phyloP scores from a whole-genome alignment of 306 rosid species.

The Coriaria nepalensis region DNA sequence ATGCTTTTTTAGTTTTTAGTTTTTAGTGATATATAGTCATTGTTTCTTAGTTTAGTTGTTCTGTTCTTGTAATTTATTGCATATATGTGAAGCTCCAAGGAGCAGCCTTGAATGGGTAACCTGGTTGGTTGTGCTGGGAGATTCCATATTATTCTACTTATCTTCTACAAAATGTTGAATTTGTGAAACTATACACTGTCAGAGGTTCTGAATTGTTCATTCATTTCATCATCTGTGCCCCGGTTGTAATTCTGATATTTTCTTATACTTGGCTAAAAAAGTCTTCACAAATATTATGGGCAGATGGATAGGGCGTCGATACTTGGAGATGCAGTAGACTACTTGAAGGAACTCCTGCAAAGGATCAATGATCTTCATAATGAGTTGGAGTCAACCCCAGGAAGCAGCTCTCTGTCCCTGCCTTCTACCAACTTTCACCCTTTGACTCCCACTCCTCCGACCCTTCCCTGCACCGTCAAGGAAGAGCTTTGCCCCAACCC shows the following conservation, averaged over 20 bases:
- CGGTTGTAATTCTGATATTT: too few relatives aligned
- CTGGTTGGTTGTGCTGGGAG: too few relatives aligned
- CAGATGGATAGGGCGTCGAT: constrained; percentile 99
- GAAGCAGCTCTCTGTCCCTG: constrained; percentile 39
- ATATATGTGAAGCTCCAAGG: too few relatives aligned
- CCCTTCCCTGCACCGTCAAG: constrained; percentile 74
- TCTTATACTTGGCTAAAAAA: not conserved
- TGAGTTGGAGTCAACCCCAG: constrained; percentile 73
- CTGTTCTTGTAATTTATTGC: too few relatives aligned
- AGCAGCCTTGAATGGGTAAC: too few relatives aligned
- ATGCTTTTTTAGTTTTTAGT: not conserved
- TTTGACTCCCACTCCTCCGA: constrained; percentile 60
- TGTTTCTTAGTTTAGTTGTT: too few relatives aligned
- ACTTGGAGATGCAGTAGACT: constrained; percentile 95
- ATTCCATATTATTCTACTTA: too few relatives aligned
- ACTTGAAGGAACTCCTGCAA: constrained; percentile 90
- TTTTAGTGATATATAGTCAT: not conserved
- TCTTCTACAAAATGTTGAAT: too few relatives aligned
- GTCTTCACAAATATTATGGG: not conserved
- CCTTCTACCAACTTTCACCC: constrained; percentile 66
- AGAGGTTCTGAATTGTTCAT: too few relatives aligned
- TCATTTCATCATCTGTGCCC: too few relatives aligned
- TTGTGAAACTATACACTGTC: too few relatives aligned
- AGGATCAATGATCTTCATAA: constrained; percentile 76
- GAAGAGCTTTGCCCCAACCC: constrained; percentile 77